phyloP scores from a whole-genome alignment of 371 early-diverging fungal species.

The Batrachochytrium dendrobatidis region DNA sequence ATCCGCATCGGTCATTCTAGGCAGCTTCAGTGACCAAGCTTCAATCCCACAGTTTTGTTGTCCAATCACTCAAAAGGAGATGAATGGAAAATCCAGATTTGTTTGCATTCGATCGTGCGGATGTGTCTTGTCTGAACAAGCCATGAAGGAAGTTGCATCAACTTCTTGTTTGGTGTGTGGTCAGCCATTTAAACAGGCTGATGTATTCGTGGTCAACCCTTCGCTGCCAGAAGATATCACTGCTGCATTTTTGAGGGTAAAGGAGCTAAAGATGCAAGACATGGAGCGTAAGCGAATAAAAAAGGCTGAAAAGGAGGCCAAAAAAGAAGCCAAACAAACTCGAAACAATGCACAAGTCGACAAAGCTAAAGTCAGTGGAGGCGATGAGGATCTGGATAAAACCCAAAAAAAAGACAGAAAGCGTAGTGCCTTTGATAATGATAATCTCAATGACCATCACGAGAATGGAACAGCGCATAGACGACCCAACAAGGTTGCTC shows the following conservation, averaged over 20 bases:
- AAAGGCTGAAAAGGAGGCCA: slow-evolving; percentile 49
- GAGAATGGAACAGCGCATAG: background rate
- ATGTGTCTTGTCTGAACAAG: slow-evolving; percentile 79
- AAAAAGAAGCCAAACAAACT: slow-evolving; percentile 16
- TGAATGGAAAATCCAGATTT: slow-evolving; percentile 85
- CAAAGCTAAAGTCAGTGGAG: slow-evolving; percentile 8
- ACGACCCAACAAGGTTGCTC: slow-evolving; percentile 1
- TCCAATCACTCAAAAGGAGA: slow-evolving; percentile 86
- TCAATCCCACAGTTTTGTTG: slow-evolving; percentile 63
- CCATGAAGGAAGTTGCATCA: slow-evolving; percentile 66
- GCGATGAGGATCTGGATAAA: slow-evolving; percentile 6
- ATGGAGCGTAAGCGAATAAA: slow-evolving; percentile 50
- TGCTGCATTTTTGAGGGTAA: slow-evolving; percentile 35
- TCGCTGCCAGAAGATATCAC: slow-evolving; percentile 33
- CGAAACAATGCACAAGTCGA: slow-evolving; percentile 3
- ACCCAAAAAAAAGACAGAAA: slow-evolving; percentile 6
- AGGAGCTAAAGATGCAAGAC: slow-evolving; percentile 43
- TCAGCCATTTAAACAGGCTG: slow-evolving; percentile 52
- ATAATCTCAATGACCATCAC: background rate
- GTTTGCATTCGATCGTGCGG: slow-evolving; percentile 76
- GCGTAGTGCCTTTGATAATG: background rate
- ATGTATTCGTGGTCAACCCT: slow-evolving; percentile 76
- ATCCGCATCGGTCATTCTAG: slow-evolving; percentile 18
- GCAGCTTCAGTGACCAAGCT: slow-evolving; percentile 12
- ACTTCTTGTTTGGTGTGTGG: slow-evolving; percentile 61